phyloP scores from a whole-genome alignment of 2,329 filamentous ascomycete genomes.

The Dactylellina sp. region DNA sequence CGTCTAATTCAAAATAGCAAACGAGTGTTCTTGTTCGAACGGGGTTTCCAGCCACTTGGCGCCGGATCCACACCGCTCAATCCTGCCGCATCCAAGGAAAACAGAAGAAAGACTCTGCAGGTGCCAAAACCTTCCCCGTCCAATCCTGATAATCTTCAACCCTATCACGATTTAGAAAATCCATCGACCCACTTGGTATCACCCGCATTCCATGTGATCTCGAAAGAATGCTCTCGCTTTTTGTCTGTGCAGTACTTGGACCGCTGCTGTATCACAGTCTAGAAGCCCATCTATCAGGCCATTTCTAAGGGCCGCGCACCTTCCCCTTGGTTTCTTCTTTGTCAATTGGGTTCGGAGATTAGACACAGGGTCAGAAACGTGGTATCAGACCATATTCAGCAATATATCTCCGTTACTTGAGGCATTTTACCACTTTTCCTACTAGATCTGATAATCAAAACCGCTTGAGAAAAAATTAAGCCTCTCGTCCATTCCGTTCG shows the following conservation, averaged over 20 bases:
- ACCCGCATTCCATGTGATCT: constrained; percentile 27
- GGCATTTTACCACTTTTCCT: constrained; percentile 5
- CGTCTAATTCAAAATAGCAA: constrained; percentile 25
- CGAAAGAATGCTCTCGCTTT: neutral
- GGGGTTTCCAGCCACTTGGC: constrained; percentile 15
- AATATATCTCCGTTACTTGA: constrained; percentile 46
- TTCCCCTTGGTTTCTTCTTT: neutral
- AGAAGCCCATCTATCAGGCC: constrained; percentile 8
- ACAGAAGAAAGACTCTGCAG: neutral
- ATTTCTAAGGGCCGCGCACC: too few species aligned
- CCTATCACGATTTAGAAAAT: too few species aligned
- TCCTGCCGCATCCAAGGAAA: too few species aligned
- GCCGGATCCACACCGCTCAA: constrained; percentile 21
- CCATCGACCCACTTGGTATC: neutral
- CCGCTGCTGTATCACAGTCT: constrained; percentile 33
- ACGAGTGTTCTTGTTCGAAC: neutral
- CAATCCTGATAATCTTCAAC: neutral
- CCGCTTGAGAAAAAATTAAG: constrained; percentile 3
- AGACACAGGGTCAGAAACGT: constrained; percentile 28
- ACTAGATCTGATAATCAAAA: constrained; percentile 15
- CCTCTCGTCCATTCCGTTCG: neutral
- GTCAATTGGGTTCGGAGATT: constrained; percentile 37
- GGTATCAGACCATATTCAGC: constrained; percentile 27
- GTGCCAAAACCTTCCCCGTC: constrained; percentile 24
- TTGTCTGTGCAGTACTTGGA: neutral